Conservation (phyloP, 768 basidiomycete species). For the Naematelia aurantialba region DNA sequence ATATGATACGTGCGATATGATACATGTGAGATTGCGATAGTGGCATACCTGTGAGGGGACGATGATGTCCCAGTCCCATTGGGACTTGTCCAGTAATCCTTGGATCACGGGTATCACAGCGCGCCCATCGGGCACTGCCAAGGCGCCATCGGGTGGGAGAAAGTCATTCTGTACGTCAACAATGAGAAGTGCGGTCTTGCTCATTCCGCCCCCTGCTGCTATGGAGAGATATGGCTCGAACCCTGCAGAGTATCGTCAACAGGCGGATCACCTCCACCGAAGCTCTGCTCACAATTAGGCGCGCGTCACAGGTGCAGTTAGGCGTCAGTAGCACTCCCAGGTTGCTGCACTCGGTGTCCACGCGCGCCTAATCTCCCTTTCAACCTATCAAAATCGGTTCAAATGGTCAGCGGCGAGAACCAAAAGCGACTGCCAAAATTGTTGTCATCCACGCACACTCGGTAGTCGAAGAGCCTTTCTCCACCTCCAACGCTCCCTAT, state of each 20-base stretch:
- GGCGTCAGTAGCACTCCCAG: too few relatives aligned
- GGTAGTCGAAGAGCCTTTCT: not conserved
- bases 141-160: conserved; percentile 60
- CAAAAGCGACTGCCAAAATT: not conserved
- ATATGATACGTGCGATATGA: not conserved
- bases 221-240: too few relatives aligned
- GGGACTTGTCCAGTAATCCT: conserved; percentile 54
- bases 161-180: conserved; percentile 85
- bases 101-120: conserved; percentile 61
- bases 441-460: not conserved
- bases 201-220: conserved; percentile 11
- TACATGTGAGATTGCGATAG: conserved; percentile 4
- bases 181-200: conserved; percentile 59
- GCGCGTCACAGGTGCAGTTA: too few relatives aligned
- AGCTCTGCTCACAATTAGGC: not conserved
- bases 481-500: not conserved
- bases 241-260: too few relatives aligned
- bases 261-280: not conserved
- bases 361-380: not conserved
- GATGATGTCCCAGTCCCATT: conserved; percentile 51
- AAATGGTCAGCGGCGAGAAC: not conserved
- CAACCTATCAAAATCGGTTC: not conserved
- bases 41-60: conserved; percentile 52
- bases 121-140: conserved; percentile 65
- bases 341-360: too few relatives aligned